Evolutionary conservation across 192 early-diverging fungal genomes (phyloP).

Genomic region (Dispira parvispora): DNA sequence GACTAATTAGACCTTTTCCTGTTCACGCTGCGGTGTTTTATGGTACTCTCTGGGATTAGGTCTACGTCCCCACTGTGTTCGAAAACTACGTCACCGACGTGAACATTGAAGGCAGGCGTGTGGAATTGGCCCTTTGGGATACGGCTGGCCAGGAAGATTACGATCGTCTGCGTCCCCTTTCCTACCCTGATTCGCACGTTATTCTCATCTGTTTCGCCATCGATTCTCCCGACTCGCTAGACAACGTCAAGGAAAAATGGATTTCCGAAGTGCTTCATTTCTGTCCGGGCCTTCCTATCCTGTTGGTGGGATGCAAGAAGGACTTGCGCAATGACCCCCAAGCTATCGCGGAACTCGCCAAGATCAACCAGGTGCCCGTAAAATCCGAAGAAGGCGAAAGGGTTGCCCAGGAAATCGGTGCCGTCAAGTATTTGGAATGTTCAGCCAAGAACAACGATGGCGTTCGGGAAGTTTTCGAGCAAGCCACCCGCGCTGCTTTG

Average conservation of each 20-base stretch:
- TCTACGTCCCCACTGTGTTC: slow-evolving; percentile 56
- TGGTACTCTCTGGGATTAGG: slow-evolving; percentile 14
- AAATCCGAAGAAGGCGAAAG: slow-evolving; percentile 51
- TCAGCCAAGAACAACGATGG: slow-evolving; percentile 65
- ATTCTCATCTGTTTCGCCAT: slow-evolving; percentile 52
- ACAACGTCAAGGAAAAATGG: slow-evolving; percentile 39
- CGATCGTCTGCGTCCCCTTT: slow-evolving; percentile 47
- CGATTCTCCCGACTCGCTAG: slow-evolving; percentile 52
- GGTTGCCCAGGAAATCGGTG: slow-evolving; percentile 72
- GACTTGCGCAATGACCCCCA: slow-evolving; percentile 70
- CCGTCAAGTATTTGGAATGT: slow-evolving; percentile 81
- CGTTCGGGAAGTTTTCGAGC: slow-evolving; percentile 74
- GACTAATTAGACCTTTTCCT: no score
- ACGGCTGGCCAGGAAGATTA: slow-evolving; percentile 62
- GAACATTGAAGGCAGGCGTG: slow-evolving; percentile 30
- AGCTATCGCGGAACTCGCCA: slow-evolving; percentile 60
- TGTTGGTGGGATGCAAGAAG: slow-evolving; percentile 78
- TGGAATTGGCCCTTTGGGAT: slow-evolving; percentile 56
- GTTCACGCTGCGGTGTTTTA: no score
- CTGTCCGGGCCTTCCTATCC: slow-evolving; percentile 66
- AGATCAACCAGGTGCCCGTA: slow-evolving; percentile 58
- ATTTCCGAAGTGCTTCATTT: slow-evolving; percentile 78
- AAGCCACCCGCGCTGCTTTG: slow-evolving; percentile 73
- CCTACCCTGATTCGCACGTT: slow-evolving; percentile 49
- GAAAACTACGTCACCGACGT: slow-evolving; percentile 49